These are phyloP conservation scores for Lathyrus tuberosus DNA, from an alignment of 306 rosid species.

Conservation along the genomic window DNA sequence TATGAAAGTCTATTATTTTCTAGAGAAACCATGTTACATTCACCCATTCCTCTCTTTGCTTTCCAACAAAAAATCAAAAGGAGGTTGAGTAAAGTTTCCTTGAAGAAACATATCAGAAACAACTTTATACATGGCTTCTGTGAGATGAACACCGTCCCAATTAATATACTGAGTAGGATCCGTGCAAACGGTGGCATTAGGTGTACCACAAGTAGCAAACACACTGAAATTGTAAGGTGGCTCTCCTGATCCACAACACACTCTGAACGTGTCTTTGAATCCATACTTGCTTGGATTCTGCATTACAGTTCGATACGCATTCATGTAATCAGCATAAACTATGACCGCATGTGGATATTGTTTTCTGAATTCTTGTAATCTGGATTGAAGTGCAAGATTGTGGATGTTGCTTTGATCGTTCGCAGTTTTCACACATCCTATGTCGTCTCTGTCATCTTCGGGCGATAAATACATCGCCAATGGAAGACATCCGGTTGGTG, in stretches of 20 bases:
- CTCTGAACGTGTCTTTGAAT: constrained; percentile 61
- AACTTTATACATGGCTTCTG: constrained; percentile 90
- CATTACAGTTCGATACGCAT: constrained; percentile 67
- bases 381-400: constrained; percentile 55
- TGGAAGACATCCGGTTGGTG: constrained; percentile 75
- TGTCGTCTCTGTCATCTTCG: constrained; percentile 62
- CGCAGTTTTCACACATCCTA: constrained; percentile 77
- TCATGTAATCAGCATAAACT: constrained; percentile 77
- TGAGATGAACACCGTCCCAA: constrained; percentile 98
- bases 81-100: constrained; percentile 70
- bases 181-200: constrained; percentile 53
- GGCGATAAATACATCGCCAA: constrained; percentile 66
- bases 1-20: neutral
- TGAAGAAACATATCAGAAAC: constrained; percentile 68
- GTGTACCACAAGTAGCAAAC: constrained; percentile 65
- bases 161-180: constrained; percentile 72
- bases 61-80: constrained; percentile 62
- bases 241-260: constrained; percentile 80
- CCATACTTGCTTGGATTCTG: constrained; percentile 59
- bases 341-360: constrained; percentile 69
- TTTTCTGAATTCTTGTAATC: constrained; percentile 55
- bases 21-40: neutral
- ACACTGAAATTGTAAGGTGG: constrained; percentile 70
- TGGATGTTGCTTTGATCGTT: constrained; percentile 64
- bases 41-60: constrained; percentile 56